Conservation (phyloP, 768 basidiomycete genomes). For the Mycena epipterygia region DNA sequence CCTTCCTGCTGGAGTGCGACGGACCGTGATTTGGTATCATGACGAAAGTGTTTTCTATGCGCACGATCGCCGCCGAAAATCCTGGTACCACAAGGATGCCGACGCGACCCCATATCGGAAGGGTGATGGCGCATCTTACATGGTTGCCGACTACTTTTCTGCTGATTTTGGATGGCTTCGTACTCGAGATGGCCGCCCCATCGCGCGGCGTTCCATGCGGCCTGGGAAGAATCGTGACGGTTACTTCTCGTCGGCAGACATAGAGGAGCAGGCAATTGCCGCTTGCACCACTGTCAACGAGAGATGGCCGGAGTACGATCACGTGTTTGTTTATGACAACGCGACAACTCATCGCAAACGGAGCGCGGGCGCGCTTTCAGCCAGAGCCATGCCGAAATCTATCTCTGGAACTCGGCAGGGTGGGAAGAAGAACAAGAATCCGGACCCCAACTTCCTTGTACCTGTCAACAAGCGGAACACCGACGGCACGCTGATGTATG, state of each 20-base stretch:
- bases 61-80: slow-evolving; percentile 43
- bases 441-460: slow-evolving; percentile 17
- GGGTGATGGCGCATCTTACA: slow-evolving; percentile 49
- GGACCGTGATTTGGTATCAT: slow-evolving; percentile 41
- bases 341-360: slow-evolving; percentile 33
- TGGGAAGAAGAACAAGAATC: slow-evolving; percentile 5
- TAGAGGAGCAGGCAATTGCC: slow-evolving; percentile 23
- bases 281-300: slow-evolving; percentile 43
- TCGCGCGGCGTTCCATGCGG: slow-evolving; percentile 39
- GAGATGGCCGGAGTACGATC: slow-evolving; percentile 36
- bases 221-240: slow-evolving; percentile 41
- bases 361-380: slow-evolving; percentile 39
- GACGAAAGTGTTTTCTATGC: slow-evolving; percentile 54
- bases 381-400: slow-evolving; percentile 40
- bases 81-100: slow-evolving; percentile 43
- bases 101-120: slow-evolving; percentile 43
- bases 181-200: slow-evolving; percentile 33
- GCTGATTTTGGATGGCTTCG: slow-evolving; percentile 47
- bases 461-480: slow-evolving; percentile 19
- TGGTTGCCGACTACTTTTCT: slow-evolving; percentile 45
- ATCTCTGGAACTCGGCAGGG: not conserved
- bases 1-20: not conserved
- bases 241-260: slow-evolving; percentile 39
- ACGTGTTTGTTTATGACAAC: slow-evolving; percentile 20
- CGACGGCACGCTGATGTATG: slow-evolving; percentile 12